phyloP scores from a whole-genome alignment of 371 early-diverging fungal species.

The Mortierella sp. region DNA sequence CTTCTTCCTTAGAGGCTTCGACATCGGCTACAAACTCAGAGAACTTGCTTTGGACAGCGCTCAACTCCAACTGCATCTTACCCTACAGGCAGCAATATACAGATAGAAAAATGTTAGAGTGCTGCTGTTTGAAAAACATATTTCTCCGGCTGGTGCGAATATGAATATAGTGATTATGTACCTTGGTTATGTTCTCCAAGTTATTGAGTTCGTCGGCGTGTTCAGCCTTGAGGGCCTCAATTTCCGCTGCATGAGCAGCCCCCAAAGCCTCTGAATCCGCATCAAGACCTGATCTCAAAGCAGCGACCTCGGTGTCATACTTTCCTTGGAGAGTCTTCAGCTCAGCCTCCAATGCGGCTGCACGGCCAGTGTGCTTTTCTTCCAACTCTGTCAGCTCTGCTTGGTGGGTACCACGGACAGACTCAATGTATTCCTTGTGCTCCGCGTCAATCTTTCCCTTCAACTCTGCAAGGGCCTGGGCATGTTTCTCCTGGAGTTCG shows the following conservation, averaged over 20 bases:
- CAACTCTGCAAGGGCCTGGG: conserved; percentile 30
- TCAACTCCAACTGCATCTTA: conserved; percentile 48
- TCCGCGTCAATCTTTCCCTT: conserved; percentile 44
- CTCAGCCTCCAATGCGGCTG: conserved; percentile 29
- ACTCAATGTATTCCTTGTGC: conserved; percentile 33
- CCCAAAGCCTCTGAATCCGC: conserved; percentile 26
- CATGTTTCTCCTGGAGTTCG: conserved; percentile 37
- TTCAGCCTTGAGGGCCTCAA: conserved; percentile 28
- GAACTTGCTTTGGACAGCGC: conserved; percentile 46
- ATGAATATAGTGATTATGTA: neutral
- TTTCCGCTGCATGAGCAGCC: conserved; percentile 37
- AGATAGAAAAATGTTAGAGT: neutral
- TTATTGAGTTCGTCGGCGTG: conserved; percentile 37
- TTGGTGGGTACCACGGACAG: conserved; percentile 23
- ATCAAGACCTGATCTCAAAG: conserved; percentile 6
- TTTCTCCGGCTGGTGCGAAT: neutral
- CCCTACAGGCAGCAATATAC: conserved; percentile 17
- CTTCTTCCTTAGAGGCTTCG: conserved; percentile 29
- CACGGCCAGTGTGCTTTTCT: conserved; percentile 27
- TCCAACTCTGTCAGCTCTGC: conserved; percentile 26
- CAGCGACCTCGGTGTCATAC: conserved; percentile 26
- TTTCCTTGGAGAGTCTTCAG: conserved; percentile 41
- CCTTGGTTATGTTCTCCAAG: conserved; percentile 45
- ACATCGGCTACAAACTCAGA: conserved; percentile 38
- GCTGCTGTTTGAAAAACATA: neutral